phyloP scores from a whole-genome alignment of 1,284 basidiomycete species.

The Fomitopsis betulina region DNA sequence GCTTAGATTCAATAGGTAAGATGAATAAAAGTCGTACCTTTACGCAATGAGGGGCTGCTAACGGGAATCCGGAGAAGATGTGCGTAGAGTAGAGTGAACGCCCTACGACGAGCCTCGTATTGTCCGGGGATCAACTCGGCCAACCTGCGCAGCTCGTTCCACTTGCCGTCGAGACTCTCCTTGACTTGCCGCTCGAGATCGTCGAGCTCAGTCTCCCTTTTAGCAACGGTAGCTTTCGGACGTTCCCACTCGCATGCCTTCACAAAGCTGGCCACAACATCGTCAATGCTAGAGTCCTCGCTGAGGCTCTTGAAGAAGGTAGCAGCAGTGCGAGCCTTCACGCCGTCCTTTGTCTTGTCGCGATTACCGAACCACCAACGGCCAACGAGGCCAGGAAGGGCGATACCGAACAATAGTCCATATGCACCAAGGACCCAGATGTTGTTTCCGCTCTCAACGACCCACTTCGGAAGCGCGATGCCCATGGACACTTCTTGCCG shows the following conservation, averaged over 20 bases:
- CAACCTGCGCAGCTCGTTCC: conserved; percentile 41
- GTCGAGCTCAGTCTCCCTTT: conserved; percentile 41
- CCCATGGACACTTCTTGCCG: conserved; percentile 94
- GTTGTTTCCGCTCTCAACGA: conserved; percentile 90
- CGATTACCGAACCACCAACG: conserved; percentile 98
- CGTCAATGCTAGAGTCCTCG: conserved; percentile 76
- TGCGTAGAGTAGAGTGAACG: conserved; percentile 79
- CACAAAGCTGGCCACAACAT: conserved; percentile 74
- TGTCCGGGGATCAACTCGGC: conserved; percentile 34
- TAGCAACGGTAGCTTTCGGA: conserved; percentile 16
- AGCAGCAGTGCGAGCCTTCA: conserved; percentile 82
- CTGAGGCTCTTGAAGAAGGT: conserved; percentile 85
- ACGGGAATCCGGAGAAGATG: conserved; percentile 80
- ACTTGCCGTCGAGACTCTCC: conserved; percentile 45
- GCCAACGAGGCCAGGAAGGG: conserved; percentile 85
- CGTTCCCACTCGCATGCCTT: conserved; percentile 66
- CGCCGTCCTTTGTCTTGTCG: conserved; percentile 89
- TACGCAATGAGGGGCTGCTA: conserved; percentile 47
- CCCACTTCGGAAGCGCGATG: conserved; percentile 94
- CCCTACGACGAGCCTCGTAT: conserved; percentile 38
- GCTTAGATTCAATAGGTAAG: not conserved
- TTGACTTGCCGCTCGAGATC: conserved; percentile 57
- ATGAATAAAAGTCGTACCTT: conserved; percentile 44
- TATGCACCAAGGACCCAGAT: conserved; percentile 89
- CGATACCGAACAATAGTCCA: conserved; percentile 82